A percentile compares a stretch with the other conserved stretches of the same genome.
These are phyloP conservation scores for Candida sp. DNA, from an alignment of 1,139 yeast genomes.

Conservation along the genomic window DNA sequence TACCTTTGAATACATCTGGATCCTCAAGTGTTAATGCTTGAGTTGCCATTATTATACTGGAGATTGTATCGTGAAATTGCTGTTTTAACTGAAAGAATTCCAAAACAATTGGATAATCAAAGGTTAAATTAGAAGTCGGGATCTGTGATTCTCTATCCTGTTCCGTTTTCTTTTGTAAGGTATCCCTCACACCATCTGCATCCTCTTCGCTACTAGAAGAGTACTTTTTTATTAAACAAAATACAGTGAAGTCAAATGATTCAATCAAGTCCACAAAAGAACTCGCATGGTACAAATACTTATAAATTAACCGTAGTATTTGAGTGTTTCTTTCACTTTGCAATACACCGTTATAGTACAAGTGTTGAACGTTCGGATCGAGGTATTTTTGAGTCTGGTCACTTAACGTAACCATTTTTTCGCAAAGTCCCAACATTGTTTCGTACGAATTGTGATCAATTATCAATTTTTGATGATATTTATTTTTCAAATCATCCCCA, in stretches of 20 bases:
- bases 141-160: not conserved
- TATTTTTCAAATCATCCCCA: conserved; percentile 44
- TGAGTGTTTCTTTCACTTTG: conserved; percentile 51
- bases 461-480: conserved; percentile 42
- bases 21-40: conserved; percentile 71
- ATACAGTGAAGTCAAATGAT: conserved; percentile 61
- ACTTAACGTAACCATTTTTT: conserved; percentile 35
- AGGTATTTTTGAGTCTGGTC: conserved; percentile 40
- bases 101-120: conserved; percentile 61
- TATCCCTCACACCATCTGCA: conserved; percentile 8
- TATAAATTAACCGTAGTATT: conserved; percentile 50
- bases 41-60: conserved; percentile 61
- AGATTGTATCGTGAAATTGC: conserved; percentile 60
- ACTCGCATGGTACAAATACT: conserved; percentile 47
- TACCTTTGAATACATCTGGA: conserved; percentile 66
- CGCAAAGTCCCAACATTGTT: conserved; percentile 29
- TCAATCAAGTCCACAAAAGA: conserved; percentile 52
- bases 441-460: conserved; percentile 49
- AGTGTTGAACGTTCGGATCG: conserved; percentile 30
- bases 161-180: not conserved
- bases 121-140: conserved; percentile 27
- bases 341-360: conserved; percentile 31
- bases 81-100: conserved; percentile 80
- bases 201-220: conserved; percentile 22
- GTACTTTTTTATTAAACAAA: conserved; percentile 35